phyloP scores from a whole-genome alignment of 2,329 filamentous ascomycete species.

The Sphaerulina musiva region DNA sequence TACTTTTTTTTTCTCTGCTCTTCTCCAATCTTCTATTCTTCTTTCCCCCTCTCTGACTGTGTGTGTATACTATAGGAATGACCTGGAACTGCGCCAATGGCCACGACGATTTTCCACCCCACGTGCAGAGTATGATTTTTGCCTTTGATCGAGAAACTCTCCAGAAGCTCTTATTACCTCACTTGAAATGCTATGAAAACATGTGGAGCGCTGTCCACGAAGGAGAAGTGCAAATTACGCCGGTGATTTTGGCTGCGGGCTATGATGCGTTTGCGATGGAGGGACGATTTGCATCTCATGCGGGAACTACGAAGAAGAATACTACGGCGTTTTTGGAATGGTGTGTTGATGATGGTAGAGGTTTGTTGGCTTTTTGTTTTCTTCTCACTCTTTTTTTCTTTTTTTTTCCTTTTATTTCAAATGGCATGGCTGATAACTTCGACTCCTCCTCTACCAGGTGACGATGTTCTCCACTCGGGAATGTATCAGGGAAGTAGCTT shows the following conservation, averaged over 20 bases:
- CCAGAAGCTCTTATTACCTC: slow-evolving; percentile 7
- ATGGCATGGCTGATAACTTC: not conserved
- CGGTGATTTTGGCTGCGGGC: slow-evolving; percentile 8
- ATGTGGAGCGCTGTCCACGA: slow-evolving; percentile 9
- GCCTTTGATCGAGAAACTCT: slow-evolving; percentile 4
- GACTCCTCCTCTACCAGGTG: not conserved
- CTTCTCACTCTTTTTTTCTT: not conserved
- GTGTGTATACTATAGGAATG: slow-evolving; percentile 7
- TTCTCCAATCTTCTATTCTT: not conserved
- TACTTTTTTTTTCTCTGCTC: not conserved
- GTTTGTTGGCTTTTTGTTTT: not conserved
- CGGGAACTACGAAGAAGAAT: slow-evolving; percentile 10
- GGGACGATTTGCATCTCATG: slow-evolving; percentile 13
- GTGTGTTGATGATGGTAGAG: slow-evolving; percentile 8
- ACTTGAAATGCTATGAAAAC: slow-evolving; percentile 16
- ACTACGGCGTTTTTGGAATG: slow-evolving; percentile 15
- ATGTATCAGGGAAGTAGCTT: slow-evolving; percentile 11
- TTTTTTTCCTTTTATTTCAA: not conserved
- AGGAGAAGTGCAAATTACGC: slow-evolving; percentile 10
- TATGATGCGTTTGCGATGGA: slow-evolving; percentile 17
- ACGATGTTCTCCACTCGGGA: slow-evolving; percentile 13
- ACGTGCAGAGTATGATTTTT: slow-evolving; percentile 19
- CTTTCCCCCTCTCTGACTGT: too few species aligned
- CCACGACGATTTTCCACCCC: slow-evolving; percentile 1
- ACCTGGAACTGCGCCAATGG: slow-evolving; percentile 18